These are phyloP conservation scores for Gossypium laxum DNA, from an alignment of 441 rosid genomes.

Conservation along the genomic window DNA sequence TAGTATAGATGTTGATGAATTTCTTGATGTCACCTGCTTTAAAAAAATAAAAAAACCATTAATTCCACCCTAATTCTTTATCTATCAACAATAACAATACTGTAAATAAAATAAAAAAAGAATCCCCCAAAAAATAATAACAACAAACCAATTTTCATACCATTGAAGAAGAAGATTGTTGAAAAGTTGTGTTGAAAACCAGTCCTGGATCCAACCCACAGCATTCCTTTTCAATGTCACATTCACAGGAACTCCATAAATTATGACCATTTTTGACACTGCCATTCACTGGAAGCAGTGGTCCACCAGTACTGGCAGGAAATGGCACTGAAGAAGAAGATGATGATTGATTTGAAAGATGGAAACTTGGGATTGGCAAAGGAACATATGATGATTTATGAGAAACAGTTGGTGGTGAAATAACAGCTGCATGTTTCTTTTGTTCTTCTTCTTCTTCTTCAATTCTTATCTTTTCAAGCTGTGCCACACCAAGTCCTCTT, in stretches of 20 bases:
- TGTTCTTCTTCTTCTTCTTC: slow-evolving; percentile 30
- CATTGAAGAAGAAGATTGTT: slow-evolving; percentile 22
- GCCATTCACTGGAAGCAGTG: background rate
- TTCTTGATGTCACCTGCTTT: slow-evolving; percentile 31
- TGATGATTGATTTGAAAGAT: slow-evolving; percentile 5
- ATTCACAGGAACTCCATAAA: slow-evolving; percentile 21
- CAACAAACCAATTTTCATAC: slow-evolving; percentile 6
- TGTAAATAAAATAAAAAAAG: background rate
- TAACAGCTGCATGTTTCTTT: slow-evolving; percentile 25
- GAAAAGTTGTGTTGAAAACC: slow-evolving; percentile 13
- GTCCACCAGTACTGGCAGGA: background rate
- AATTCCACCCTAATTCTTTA: background rate
- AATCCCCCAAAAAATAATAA: background rate
- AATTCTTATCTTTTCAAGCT: slow-evolving; percentile 42
- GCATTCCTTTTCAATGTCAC: slow-evolving; percentile 22
- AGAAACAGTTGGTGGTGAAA: background rate
- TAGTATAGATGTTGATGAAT: slow-evolving; percentile 30
- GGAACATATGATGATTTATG: slow-evolving; percentile 16
- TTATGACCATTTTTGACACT: slow-evolving; percentile 7
- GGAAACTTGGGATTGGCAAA: slow-evolving; percentile 16
- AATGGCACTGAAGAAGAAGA: slow-evolving; percentile 19
- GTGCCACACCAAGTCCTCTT: slow-evolving; percentile 57
- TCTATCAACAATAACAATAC: background rate
- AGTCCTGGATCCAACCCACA: slow-evolving; percentile 16
- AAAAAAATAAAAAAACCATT: background rate